Base-by-base conservation (phyloP, 495 filamentous ascomycete genomes). In the Lasiosphaeris hirsuta region DNA sequence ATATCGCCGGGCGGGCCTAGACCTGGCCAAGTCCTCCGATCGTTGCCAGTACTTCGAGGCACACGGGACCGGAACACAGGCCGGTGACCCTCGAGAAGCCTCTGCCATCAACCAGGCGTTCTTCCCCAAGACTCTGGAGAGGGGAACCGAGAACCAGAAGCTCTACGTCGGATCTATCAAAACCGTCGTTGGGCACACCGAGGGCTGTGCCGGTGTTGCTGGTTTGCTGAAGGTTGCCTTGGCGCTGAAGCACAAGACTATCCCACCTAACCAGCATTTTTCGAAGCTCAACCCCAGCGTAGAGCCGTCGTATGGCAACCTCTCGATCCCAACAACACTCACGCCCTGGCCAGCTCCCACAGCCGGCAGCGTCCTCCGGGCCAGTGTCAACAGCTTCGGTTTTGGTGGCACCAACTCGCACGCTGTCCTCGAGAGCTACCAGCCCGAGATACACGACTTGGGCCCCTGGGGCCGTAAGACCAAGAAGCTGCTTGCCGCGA, bases 101-200 rank as follows among this genome's bases (percentile, higher is more conserved):
- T 63, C 64, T 9, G 82, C 83, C 0, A 78, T 84, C 14, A 67
- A 61, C 19, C 62, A 56, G 30, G 73, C 65, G 2, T 76, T 78
- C 44, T 63, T 49, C 33, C 18, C 64, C 9, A 50, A 42, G 4
- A 67, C 60, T 15, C 45, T 63, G 18, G 57, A 55, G 2, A 10
- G 44, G 2, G 39, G 61, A 9, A 57, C 71, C 1, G 68, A 72
- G 0, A n/a, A n/a, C n/a, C n/a, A n/a, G n/a, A n/a, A n/a, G n/a
- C 63, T 81, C 8, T 71, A 74, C 41, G 69, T 86, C 35, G 82
- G 82, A 2, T 78, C 77, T 0, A 65, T 85, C 1, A 86, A 86
- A 53, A 69, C 74, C 0, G 81, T 81, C 41, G 73, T 84, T 19
- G 81, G 83, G 0, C 83, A 86, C 61, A 56, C 73, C 2, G 83